A percentile compares a stretch with the other conserved stretches of the same genome.
Evolutionary conservation across 805 yeast genomes (phyloP).

Genomic region (Saturnispora besseyi): DNA sequence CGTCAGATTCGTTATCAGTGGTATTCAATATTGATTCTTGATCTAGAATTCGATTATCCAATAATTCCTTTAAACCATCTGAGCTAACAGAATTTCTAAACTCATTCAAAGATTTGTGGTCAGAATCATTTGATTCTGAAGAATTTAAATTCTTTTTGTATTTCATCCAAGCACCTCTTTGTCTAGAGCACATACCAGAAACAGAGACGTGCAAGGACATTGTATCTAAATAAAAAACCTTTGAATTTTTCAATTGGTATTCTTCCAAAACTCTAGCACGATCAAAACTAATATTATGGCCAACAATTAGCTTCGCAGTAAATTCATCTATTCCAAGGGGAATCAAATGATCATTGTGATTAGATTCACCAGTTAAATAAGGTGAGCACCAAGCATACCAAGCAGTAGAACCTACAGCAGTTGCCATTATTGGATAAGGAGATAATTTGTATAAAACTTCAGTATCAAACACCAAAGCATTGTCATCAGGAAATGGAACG

Average conservation of each 20-base stretch:
- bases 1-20: conserved; percentile 17
- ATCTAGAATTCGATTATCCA: conserved; percentile 25
- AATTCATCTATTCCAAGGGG: conserved; percentile 50
- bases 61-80: conserved; percentile 21
- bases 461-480: conserved; percentile 75
- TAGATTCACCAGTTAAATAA: conserved; percentile 48
- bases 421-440: conserved; percentile 69
- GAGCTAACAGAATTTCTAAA: conserved; percentile 18
- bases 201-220: conserved; percentile 89
- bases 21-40: conserved; percentile 19
- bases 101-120: conserved; percentile 15
- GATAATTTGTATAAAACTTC: conserved; percentile 76
- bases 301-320: conserved; percentile 47
- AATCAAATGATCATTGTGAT: conserved; percentile 51
- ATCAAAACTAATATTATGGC: conserved; percentile 88
- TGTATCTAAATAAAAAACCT: conserved; percentile 79
- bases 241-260: conserved; percentile 55
- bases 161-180: conserved; percentile 68
- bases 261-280: conserved; percentile 82
- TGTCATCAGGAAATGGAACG: conserved; percentile 65
- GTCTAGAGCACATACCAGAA: conserved; percentile 88
- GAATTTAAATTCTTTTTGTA: conserved; percentile 36
- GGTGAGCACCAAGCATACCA: conserved; percentile 98
- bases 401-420: conserved; percentile 65
- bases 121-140: conserved; percentile 13